Conservation (phyloP, 495 filamentous ascomycete species). For the Penicillium bialowiezense region DNA sequence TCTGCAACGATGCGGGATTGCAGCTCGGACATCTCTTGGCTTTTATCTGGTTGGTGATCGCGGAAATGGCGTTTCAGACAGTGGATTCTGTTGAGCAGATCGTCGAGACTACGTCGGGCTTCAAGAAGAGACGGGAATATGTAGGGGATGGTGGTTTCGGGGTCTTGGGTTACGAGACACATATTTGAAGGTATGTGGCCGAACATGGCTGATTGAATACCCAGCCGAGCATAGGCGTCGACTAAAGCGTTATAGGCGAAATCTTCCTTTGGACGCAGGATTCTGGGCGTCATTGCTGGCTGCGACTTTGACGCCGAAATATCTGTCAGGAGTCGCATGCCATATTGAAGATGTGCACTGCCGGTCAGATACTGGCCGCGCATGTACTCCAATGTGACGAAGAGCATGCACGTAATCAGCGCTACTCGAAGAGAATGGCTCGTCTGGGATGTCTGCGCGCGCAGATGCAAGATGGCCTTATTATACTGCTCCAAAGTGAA, state of each 20-base stretch:
- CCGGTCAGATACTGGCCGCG: slow-evolving; percentile 43
- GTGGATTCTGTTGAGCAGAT: slow-evolving; percentile 16
- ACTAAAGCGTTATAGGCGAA: slow-evolving; percentile 21
- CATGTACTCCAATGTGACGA: slow-evolving; percentile 50
- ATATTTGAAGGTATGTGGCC: slow-evolving; percentile 18
- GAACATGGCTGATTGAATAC: slow-evolving; percentile 19
- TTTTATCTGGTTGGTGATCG: not conserved
- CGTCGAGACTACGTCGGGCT: slow-evolving; percentile 15
- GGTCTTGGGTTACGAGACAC: slow-evolving; percentile 13
- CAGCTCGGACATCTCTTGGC: not conserved
- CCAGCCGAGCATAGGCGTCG: slow-evolving; percentile 16
- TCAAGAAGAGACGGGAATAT: slow-evolving; percentile 8
- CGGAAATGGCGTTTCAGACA: slow-evolving; percentile 12
- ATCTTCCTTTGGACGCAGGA: slow-evolving; percentile 14
- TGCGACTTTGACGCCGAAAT: slow-evolving; percentile 3
- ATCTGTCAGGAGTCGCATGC: slow-evolving; percentile 22
- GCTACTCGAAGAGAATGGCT: slow-evolving; percentile 28
- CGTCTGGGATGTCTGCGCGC: not conserved
- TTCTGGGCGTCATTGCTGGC: slow-evolving; percentile 7
- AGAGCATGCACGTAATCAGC: slow-evolving; percentile 51
- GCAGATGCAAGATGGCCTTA: slow-evolving; percentile 18
- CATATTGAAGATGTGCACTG: slow-evolving; percentile 45
- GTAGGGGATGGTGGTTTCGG: slow-evolving; percentile 9
- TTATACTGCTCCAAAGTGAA: slow-evolving; percentile 25
- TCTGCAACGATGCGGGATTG: slow-evolving; percentile 8